A percentile compares a stretch with the other conserved stretches of the same genome.
Conservation (phyloP, 176 grass and related monocot genomes). For the Triticum urartu region DNA sequence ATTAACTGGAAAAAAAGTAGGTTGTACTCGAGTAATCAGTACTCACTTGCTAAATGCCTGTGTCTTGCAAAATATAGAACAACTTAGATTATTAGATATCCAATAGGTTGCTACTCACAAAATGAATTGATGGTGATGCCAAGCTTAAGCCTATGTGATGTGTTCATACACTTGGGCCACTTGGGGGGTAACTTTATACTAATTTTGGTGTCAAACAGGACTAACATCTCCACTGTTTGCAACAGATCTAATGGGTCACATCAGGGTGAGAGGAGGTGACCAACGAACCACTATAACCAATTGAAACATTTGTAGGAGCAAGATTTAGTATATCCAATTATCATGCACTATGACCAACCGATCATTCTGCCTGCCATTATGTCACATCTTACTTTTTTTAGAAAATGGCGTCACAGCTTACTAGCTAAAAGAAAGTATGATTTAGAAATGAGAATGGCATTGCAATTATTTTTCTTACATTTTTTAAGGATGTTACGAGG, state of each 20-base stretch:
- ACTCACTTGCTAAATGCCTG: neutral
- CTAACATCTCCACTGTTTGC: neutral
- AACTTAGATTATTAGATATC: neutral
- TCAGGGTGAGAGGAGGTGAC: neutral
- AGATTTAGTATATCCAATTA: neutral
- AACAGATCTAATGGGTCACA: neutral
- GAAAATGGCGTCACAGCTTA: neutral
- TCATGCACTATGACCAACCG: neutral
- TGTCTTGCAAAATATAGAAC: neutral
- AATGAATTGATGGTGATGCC: neutral
- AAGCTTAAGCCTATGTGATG: slow-evolving; percentile 7
- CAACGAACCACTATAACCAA: neutral
- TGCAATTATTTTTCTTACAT: neutral
- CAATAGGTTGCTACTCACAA: neutral
- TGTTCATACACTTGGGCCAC: neutral
- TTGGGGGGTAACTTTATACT: neutral
- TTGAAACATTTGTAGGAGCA: neutral
- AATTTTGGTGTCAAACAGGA: neutral
- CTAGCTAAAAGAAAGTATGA: neutral
- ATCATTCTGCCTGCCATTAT: neutral
- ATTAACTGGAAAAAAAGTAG: slow-evolving; percentile 1
- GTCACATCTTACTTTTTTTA: neutral
- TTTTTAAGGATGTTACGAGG: neutral
- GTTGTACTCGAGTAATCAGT: neutral
- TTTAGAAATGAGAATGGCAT: neutral